These are phyloP conservation scores for Cyclospora cayetanensis DNA, from an alignment of 169 alveolate species.

Conservation along the genomic window DNA sequence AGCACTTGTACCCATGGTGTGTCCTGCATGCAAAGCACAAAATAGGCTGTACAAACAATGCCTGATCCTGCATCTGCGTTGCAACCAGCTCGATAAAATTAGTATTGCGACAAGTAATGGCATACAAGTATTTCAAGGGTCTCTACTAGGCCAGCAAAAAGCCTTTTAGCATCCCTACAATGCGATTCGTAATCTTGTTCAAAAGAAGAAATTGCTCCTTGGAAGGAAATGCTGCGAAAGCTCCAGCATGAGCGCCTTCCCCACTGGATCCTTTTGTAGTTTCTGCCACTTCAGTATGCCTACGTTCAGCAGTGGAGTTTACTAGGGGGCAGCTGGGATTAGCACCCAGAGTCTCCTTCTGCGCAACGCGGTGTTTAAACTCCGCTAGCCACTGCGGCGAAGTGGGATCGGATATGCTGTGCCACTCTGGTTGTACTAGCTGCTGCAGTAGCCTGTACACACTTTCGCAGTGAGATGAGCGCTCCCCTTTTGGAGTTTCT, in stretches of 20 bases:
- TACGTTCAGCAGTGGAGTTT: not conserved
- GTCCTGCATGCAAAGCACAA: slow-evolving; percentile 4
- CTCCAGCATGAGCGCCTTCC: not conserved
- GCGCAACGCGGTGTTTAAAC: not conserved
- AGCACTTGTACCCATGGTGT: slow-evolving; percentile 40
- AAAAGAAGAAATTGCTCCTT: not conserved
- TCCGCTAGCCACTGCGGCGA: not conserved
- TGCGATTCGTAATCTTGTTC: not conserved
- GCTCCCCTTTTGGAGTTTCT: not conserved
- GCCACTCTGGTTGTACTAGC: slow-evolving; percentile 35
- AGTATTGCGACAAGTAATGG: no score
- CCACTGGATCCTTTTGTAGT: not conserved
- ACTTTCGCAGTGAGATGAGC: not conserved
- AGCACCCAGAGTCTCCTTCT: not conserved
- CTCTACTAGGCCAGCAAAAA: no score
- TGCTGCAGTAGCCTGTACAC: not conserved
- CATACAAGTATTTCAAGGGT: no score
- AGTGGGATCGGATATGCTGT: not conserved
- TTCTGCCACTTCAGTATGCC: not conserved
- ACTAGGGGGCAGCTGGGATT: not conserved
- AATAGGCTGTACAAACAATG: no score
- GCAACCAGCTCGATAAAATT: no score
- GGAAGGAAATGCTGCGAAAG: not conserved
- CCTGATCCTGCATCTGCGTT: no score
- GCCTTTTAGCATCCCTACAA: not conserved